Percentiles rank a stretch among this genome's conserved stretches.
Conservation (phyloP, 2,329 filamentous ascomycete genomes). For the Penicillium sp. region DNA sequence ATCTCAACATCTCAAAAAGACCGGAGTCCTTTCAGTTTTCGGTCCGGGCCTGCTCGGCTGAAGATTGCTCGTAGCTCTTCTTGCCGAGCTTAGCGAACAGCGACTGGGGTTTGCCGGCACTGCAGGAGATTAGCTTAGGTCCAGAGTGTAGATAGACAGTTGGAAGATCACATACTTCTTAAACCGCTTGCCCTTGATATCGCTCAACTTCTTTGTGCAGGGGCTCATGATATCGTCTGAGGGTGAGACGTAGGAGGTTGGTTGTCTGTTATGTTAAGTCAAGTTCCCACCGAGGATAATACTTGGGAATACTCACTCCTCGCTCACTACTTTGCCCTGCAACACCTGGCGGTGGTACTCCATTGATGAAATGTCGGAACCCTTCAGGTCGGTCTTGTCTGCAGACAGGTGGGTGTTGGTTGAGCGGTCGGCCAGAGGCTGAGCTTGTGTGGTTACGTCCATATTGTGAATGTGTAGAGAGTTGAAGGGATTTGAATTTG, state of each 20-base stretch:
- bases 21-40: conserved; percentile 9
- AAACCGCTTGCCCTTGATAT: conserved; percentile 44
- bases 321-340: conserved; percentile 35
- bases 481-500: not conserved
- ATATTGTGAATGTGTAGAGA: conserved; percentile 14
- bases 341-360: conserved; percentile 38
- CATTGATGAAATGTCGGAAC: conserved; percentile 31
- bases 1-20: not conserved
- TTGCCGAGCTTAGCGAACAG: conserved; percentile 42
- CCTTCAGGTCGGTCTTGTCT: conserved; percentile 29
- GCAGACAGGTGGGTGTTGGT: conserved; percentile 35
- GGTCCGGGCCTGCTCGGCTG: conserved; percentile 15
- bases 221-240: conserved; percentile 45
- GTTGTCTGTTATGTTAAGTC: conserved; percentile 17
- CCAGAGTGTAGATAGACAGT: too few relatives aligned
- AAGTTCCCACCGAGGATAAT: conserved; percentile 13
- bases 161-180: conserved; percentile 32
- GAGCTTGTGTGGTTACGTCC: conserved; percentile 27
- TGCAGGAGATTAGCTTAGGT: conserved; percentile 13
- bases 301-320: conserved; percentile 28
- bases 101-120: conserved; percentile 37
- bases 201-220: conserved; percentile 43
- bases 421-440: conserved; percentile 34
- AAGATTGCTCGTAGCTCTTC: conserved; percentile 38
- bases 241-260: conserved; percentile 40